These are phyloP conservation scores for Neonectria neomacrospora DNA, from an alignment of 2,329 filamentous ascomycete species.

Conservation along the genomic window DNA sequence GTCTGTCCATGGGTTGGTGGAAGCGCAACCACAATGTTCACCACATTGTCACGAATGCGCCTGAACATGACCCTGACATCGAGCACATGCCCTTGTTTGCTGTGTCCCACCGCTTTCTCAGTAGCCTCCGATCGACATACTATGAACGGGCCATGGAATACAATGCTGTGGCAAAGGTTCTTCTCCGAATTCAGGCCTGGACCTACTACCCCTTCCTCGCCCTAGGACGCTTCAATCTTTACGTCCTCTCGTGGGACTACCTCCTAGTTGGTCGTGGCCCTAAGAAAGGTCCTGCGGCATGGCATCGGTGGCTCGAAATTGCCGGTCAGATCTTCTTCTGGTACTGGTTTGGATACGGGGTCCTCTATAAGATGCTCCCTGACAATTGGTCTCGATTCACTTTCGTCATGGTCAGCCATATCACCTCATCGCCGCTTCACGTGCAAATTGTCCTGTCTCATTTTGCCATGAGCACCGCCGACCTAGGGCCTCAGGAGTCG, in stretches of 20 bases:
- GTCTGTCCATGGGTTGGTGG: conserved; percentile 95
- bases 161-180: conserved; percentile 76
- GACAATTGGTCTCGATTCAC: conserved; percentile 74
- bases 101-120: conserved; percentile 83
- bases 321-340: conserved; percentile 83
- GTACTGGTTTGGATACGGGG: conserved; percentile 85
- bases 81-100: conserved; percentile 91
- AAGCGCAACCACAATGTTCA: conserved; percentile 96
- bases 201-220: conserved; percentile 85
- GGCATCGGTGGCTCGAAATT: conserved; percentile 86
- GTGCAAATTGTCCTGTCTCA: conserved; percentile 92
- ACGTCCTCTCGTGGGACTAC: conserved; percentile 82
- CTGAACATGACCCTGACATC: conserved; percentile 96
- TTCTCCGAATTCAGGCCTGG: conserved; percentile 81
- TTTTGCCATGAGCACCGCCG: conserved; percentile 92
- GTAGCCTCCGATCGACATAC: conserved; percentile 79
- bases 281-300: conserved; percentile 80
- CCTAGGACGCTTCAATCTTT: conserved; percentile 89
- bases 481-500: conserved; percentile 84
- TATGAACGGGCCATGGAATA: conserved; percentile 85
- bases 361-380: conserved; percentile 79
- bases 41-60: conserved; percentile 94
- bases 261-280: conserved; percentile 77
- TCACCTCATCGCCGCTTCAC: conserved; percentile 83
- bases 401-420: conserved; percentile 84